These are phyloP conservation scores for Scedosporium boydii DNA, from an alignment of 2,329 filamentous ascomycete genomes.

Conservation along the genomic window DNA sequence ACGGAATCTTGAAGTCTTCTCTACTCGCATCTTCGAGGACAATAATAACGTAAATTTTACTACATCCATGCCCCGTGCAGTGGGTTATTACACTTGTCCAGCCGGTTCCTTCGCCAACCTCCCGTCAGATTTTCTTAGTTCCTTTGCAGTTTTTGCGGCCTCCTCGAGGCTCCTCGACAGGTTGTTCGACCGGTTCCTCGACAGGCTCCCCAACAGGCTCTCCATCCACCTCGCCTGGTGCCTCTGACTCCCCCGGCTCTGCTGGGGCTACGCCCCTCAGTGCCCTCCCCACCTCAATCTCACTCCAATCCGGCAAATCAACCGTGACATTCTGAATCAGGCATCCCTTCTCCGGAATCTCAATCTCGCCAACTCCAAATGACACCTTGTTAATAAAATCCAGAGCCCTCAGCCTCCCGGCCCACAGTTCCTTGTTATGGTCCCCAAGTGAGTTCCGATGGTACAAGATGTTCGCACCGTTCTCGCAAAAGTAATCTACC, in stretches of 20 bases:
- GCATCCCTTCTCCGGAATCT: neutral
- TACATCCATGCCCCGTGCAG: too few relatives aligned
- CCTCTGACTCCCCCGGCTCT: neutral
- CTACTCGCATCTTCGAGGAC: too few relatives aligned
- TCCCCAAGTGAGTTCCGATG: conserved; percentile 30
- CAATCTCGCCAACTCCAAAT: neutral
- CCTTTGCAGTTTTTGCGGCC: neutral
- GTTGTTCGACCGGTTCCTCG: neutral
- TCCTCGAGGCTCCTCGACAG: neutral
- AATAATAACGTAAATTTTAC: too few relatives aligned
- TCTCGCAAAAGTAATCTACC: conserved; percentile 28
- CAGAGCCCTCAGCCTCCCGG: neutral
- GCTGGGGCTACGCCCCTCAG: neutral
- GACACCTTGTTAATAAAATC: neutral
- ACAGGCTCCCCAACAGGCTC: neutral
- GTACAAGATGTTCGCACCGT: conserved; percentile 30
- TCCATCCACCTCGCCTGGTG: neutral
- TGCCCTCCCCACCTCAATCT: neutral
- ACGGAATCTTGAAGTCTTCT: neutral
- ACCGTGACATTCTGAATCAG: neutral
- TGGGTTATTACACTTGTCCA: too few relatives aligned
- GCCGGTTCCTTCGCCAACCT: neutral
- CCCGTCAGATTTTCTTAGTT: neutral
- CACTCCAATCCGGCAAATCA: neutral
- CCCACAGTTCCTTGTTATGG: conserved; percentile 17